phyloP scores from a whole-genome alignment of 495 filamentous ascomycete species.

The Choiromyces venosus region DNA sequence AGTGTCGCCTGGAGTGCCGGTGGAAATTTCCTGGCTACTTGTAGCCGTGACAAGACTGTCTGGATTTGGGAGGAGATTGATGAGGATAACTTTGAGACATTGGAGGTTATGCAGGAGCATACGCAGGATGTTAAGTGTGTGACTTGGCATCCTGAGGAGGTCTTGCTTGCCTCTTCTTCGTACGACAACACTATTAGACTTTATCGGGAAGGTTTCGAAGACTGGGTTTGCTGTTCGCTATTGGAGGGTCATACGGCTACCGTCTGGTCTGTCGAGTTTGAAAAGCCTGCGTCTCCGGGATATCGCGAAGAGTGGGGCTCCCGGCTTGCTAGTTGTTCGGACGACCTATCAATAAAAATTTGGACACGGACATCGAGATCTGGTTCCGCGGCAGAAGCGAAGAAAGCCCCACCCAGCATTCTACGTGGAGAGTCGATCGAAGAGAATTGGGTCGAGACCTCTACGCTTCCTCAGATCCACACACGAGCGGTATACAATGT shows the following conservation, averaged over 20 bases:
- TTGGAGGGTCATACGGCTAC: constrained; percentile 71
- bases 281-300: constrained; percentile 48
- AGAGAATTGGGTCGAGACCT: constrained; percentile 75
- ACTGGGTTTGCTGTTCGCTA: constrained; percentile 86
- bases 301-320: constrained; percentile 43
- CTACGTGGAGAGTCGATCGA: constrained; percentile 63
- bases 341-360: constrained; percentile 68
- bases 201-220: constrained; percentile 84
- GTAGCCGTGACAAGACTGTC: constrained; percentile 85
- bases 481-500: constrained; percentile 74
- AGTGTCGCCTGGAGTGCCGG: constrained; percentile 71
- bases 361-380: constrained; percentile 56
- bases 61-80: constrained; percentile 97
- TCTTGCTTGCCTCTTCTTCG: constrained; percentile 70
- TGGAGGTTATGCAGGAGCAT: constrained; percentile 90
- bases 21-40: constrained; percentile 79
- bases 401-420: constrained; percentile 65
- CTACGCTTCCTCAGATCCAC: constrained; percentile 65
- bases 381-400: constrained; percentile 30
- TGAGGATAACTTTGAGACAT: constrained; percentile 91
- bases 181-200: constrained; percentile 89
- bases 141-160: constrained; percentile 75
- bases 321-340: constrained; percentile 68
- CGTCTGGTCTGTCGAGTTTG: constrained; percentile 86
- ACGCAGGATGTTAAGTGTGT: constrained; percentile 92